Conservation (phyloP, 2,329 filamentous ascomycete species). For the Clarireedia hainanense region DNA sequence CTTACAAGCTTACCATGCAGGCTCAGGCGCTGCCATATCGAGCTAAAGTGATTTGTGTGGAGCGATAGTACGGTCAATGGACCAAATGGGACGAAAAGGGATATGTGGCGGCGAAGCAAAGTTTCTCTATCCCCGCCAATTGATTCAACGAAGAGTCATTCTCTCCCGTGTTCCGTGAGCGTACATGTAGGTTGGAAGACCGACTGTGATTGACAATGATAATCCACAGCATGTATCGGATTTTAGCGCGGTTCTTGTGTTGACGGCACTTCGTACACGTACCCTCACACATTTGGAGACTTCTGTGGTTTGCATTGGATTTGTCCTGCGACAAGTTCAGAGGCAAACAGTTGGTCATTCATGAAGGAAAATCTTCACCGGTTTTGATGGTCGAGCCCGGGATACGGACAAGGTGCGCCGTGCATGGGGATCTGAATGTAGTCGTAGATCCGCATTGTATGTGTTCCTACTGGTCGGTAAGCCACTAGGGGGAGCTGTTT, state of each 20-base stretch:
- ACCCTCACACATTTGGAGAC: too few species aligned
- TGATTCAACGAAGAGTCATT: neutral
- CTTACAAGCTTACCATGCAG: neutral
- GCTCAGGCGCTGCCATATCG: neutral
- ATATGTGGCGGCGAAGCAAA: neutral
- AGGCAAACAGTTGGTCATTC: too few species aligned
- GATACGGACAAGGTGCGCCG: neutral
- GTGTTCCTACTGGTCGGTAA: neutral
- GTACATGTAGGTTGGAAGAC: neutral
- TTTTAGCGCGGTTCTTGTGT: too few species aligned
- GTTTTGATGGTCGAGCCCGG: neutral
- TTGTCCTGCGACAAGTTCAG: too few species aligned
- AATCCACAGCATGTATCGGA: neutral
- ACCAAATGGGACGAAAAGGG: neutral
- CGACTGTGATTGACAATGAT: neutral
- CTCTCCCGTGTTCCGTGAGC: neutral
- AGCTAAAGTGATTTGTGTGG: neutral
- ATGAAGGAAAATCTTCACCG: neutral
- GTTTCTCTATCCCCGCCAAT: neutral
- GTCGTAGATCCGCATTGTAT: neutral
- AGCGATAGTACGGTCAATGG: neutral
- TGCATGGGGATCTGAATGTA: neutral
- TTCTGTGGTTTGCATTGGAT: too few species aligned
- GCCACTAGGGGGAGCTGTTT: neutral
- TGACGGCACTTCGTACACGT: too few species aligned